phyloP scores from a whole-genome alignment of 1,284 basidiomycete species.

The Filobasidium uniguttulatum region DNA sequence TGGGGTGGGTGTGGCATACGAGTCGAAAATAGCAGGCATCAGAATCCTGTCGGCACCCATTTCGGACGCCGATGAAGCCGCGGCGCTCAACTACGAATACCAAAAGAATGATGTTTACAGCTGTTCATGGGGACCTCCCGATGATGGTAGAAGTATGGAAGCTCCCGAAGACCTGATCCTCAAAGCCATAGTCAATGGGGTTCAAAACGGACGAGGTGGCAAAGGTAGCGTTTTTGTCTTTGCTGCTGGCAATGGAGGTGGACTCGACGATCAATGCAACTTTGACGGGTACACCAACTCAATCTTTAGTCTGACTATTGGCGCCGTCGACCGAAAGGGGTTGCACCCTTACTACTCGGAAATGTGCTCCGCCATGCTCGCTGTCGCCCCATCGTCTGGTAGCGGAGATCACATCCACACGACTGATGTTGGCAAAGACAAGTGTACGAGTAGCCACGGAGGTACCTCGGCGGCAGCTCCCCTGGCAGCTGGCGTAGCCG shows the following conservation, averaged over 20 bases:
- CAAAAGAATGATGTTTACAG: conserved; percentile 88
- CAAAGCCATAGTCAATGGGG: conserved; percentile 88
- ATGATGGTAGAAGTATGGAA: conserved; percentile 91
- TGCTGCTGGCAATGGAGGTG: conserved; percentile 92
- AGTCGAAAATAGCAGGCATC: conserved; percentile 80
- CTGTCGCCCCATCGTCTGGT: conserved; percentile 94
- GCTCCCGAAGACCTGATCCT: conserved; percentile 81
- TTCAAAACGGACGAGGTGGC: conserved; percentile 77
- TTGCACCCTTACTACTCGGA: conserved; percentile 96
- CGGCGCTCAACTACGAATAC: conserved; percentile 83
- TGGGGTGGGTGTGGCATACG: conserved; percentile 86
- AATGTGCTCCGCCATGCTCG: conserved; percentile 88
- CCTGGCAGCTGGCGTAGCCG: conserved; percentile 81
- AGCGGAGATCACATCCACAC: conserved; percentile 85
- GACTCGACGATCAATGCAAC: conserved; percentile 90
- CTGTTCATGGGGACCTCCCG: conserved; percentile 96
- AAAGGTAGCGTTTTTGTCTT: conserved; percentile 94
- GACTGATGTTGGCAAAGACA: conserved; percentile 76
- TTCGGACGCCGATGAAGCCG: conserved; percentile 93
- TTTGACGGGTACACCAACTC: conserved; percentile 99
- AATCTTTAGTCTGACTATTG: conserved; percentile 91
- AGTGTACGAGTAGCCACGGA: conserved; percentile 74
- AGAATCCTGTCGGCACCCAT: conserved; percentile 95
- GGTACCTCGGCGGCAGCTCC: conserved; percentile 97
- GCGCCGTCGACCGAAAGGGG: conserved; percentile 82